phyloP scores from a whole-genome alignment of 2,329 filamentous ascomycete species.

The Metarhizium guizhouense region DNA sequence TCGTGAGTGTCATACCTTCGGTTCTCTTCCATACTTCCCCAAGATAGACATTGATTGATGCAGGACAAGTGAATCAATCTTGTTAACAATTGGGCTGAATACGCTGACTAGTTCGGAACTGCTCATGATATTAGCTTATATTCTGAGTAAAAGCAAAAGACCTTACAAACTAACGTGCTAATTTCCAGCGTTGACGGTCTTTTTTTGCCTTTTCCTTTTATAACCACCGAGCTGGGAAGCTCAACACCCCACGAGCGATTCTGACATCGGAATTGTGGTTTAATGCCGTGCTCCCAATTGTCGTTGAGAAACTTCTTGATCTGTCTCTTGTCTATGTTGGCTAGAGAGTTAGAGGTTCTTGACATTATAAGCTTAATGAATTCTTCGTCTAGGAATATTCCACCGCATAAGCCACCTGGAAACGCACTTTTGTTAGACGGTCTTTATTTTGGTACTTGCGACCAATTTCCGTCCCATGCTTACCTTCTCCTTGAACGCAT shows the following conservation, averaged over 20 bases:
- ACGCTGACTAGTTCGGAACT: neutral
- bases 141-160: neutral
- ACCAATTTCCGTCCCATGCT: neutral
- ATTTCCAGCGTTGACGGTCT: neutral
- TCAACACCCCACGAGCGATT: conserved; percentile 10
- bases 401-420: conserved; percentile 29
- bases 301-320: conserved; percentile 14
- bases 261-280: conserved; percentile 15
- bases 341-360: conserved; percentile 5
- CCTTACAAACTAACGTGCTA: neutral
- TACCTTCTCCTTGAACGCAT: conserved; percentile 27
- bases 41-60: conserved; percentile 15
- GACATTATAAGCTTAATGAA: conserved; percentile 22
- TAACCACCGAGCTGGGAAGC: conserved; percentile 6
- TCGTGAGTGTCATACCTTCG: conserved; percentile 16
- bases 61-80: conserved; percentile 14
- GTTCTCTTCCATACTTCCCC: conserved; percentile 5
- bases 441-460: neutral
- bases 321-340: conserved; percentile 4
- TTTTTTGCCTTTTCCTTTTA: conserved; percentile 1
- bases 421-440: neutral
- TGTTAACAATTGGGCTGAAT: conserved; percentile 14
- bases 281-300: conserved; percentile 21
- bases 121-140: neutral
- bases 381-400: conserved; percentile 28